Conservation (phyloP, 176 grass and related monocot species). For the Microstegium vimineum region DNA sequence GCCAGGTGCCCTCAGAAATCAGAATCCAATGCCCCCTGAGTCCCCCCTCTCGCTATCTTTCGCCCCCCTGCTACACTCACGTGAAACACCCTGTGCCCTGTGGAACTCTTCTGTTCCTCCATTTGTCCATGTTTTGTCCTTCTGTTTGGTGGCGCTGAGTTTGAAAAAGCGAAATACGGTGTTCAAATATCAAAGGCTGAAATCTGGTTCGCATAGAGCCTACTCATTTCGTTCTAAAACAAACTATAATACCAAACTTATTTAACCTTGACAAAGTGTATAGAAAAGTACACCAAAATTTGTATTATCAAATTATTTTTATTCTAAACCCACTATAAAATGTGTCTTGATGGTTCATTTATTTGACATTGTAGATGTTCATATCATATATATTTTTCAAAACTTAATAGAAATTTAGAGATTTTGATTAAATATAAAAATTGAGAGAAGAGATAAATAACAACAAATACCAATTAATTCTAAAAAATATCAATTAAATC, state of each 20-base stretch:
- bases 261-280: not conserved
- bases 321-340: not conserved
- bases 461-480: not conserved
- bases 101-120: not conserved
- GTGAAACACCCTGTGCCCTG: constrained; percentile 20
- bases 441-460: not conserved
- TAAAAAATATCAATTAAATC: not conserved
- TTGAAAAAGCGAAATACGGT: not conserved
- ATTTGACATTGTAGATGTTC: not conserved
- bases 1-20: constrained; percentile 25
- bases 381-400: not conserved
- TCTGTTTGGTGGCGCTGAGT: not conserved
- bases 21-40: constrained; percentile 25
- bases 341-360: not conserved
- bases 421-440: not conserved
- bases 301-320: not conserved
- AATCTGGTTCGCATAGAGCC: not conserved
- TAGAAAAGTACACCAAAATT: not conserved
- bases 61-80: not conserved
- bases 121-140: not conserved
- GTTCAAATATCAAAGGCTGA: not conserved
- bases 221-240: not conserved
- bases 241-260: not conserved
- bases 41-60: not conserved
- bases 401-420: not conserved